These are phyloP conservation scores for Kappamyces sp. DNA, from an alignment of 192 early-diverging fungal genomes.

Conservation along the genomic window DNA sequence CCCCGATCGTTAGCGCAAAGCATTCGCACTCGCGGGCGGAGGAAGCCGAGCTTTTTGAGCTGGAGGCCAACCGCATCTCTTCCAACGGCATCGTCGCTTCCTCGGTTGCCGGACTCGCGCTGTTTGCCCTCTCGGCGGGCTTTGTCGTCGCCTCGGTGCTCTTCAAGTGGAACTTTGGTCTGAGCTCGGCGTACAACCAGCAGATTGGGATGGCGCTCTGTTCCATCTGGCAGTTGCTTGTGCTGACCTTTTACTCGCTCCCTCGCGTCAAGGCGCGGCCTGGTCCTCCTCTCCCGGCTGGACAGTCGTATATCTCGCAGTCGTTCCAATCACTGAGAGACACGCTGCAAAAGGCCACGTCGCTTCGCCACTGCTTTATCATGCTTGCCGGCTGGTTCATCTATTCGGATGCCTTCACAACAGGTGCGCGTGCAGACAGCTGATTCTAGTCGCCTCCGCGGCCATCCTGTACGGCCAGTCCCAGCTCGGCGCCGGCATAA, in stretches of 20 bases:
- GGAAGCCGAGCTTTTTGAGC: neutral
- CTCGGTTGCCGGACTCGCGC: slow-evolving; percentile 5
- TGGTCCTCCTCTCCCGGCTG: slow-evolving; percentile 29
- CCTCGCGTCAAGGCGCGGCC: slow-evolving; percentile 22
- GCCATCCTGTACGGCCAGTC: slow-evolving; percentile 54
- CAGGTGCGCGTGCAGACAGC: slow-evolving; percentile 29
- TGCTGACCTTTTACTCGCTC: slow-evolving; percentile 10
- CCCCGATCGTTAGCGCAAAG: too few species aligned
- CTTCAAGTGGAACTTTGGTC: neutral
- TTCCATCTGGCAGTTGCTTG: slow-evolving; percentile 22
- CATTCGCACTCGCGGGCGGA: too few species aligned
- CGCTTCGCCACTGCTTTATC: slow-evolving; percentile 50
- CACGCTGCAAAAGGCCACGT: slow-evolving; percentile 27
- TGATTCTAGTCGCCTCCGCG: slow-evolving; percentile 31
- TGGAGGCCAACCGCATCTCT: slow-evolving; percentile 21
- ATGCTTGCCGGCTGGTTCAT: slow-evolving; percentile 70
- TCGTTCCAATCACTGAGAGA: slow-evolving; percentile 2
- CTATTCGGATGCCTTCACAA: slow-evolving; percentile 59
- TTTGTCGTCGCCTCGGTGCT: neutral
- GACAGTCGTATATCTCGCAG: neutral
- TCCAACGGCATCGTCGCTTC: slow-evolving; percentile 10
- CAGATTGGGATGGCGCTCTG: slow-evolving; percentile 27
- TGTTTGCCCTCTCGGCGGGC: slow-evolving; percentile 12
- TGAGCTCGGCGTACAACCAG: slow-evolving; percentile 21
- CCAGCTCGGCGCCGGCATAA: slow-evolving; percentile 44